Evolutionary conservation across 306 rosid species (phyloP).

Genomic region (Comarum palustre): DNA sequence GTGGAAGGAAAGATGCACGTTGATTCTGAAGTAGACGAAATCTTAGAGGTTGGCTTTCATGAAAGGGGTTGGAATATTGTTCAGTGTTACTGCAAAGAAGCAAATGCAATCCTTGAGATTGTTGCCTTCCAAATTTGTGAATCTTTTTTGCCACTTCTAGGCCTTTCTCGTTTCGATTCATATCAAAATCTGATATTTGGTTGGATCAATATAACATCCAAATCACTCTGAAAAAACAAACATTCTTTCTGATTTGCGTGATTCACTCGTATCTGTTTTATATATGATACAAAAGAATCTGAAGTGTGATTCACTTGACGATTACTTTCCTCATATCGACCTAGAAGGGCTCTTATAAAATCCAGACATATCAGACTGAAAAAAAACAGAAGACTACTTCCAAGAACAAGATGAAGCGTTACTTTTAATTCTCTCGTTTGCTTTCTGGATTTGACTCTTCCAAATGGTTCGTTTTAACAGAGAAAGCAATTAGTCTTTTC

Average conservation of each 20-base stretch:
- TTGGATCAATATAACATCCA: not conserved
- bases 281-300: not conserved
- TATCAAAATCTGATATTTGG: not conserved
- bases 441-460: slow-evolving; percentile 72
- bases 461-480: slow-evolving; percentile 58
- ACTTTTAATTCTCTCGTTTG: slow-evolving; percentile 41
- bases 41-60: too few relatives aligned
- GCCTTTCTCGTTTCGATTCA: not conserved
- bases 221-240: not conserved
- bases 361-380: not conserved
- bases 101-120: too few relatives aligned
- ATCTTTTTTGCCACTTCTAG: not conserved
- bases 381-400: slow-evolving; percentile 10
- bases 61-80: too few relatives aligned
- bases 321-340: not conserved
- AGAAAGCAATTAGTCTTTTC: not conserved
- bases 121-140: not conserved
- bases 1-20: too few relatives aligned
- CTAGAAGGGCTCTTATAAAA: not conserved
- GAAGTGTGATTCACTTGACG: not conserved
- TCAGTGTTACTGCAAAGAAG: too few relatives aligned
- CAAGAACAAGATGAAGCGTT: slow-evolving; percentile 52
- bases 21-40: too few relatives aligned
- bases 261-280: not conserved
- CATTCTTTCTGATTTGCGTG: slow-evolving; percentile 3